Evolutionary conservation across 2,329 filamentous ascomycete genomes (phyloP).

Genomic region (Epichloe bromicola): DNA sequence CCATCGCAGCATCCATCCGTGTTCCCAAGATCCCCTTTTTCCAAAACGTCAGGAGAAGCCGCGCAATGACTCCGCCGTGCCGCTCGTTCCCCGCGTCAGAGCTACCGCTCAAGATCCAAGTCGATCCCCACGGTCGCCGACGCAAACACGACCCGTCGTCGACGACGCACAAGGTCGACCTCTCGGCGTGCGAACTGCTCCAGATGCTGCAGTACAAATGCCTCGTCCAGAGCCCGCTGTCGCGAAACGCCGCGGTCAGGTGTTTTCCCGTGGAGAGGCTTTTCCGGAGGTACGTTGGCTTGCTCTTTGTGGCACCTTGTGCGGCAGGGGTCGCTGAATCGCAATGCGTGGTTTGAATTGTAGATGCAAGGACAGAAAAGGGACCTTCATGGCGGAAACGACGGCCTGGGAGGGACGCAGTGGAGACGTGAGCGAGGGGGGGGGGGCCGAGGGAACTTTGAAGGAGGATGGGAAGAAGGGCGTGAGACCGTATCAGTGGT

Average conservation of each 20-base stretch:
- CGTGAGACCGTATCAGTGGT: conserved; percentile 19
- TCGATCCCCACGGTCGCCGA: conserved; percentile 33
- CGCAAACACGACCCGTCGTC: conserved; percentile 33
- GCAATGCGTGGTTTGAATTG: not conserved
- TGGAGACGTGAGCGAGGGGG: not conserved
- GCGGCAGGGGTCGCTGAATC: no score
- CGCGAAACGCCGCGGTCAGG: conserved; percentile 31
- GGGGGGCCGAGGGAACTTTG: not conserved
- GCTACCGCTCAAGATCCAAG: conserved; percentile 36
- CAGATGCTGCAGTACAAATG: conserved; percentile 50
- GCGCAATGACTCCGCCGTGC: conserved; percentile 44
- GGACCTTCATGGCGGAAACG: conserved; percentile 48
- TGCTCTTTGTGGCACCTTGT: conserved; percentile 1
- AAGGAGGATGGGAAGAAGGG: not conserved
- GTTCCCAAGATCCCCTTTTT: not conserved
- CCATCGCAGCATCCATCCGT: conserved; percentile 28
- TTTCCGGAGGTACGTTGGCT: conserved; percentile 41
- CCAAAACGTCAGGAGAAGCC: no score
- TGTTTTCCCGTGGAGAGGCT: conserved; percentile 46
- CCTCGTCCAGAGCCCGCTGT: conserved; percentile 34
- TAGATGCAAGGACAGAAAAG: conserved; percentile 46
- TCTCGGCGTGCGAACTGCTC: conserved; percentile 42
- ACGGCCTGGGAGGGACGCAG: conserved; percentile 44
- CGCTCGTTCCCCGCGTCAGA: conserved; percentile 39
- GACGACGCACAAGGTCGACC: conserved; percentile 29